Percentiles rank a stretch among this genome's conserved stretches.
Conservation (phyloP, 352 stramenopile genomes). For the Globisporangium rhizosaccharum region DNA sequence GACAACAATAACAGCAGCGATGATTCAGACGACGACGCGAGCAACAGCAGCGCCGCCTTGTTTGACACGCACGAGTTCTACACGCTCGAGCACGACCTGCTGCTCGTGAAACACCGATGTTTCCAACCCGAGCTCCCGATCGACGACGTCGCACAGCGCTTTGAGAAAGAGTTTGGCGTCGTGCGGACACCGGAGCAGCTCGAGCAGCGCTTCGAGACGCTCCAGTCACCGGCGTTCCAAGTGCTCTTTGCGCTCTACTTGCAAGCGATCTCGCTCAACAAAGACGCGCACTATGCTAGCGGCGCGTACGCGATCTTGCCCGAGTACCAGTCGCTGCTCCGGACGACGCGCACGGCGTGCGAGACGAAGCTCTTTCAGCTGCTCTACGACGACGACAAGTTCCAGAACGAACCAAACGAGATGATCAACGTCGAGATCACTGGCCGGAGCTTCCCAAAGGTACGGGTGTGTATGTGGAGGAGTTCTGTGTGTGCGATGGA, state of each 20-base stretch:
- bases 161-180: conserved; percentile 40
- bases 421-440: conserved; percentile 49
- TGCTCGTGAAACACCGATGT: conserved; percentile 51
- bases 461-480: background rate
- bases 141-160: conserved; percentile 30
- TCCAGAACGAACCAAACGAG: conserved; percentile 32
- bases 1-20: conserved; percentile 17
- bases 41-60: conserved; percentile 26
- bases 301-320: conserved; percentile 29
- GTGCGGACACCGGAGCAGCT: conserved; percentile 28
- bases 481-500: no score
- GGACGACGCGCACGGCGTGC: conserved; percentile 43
- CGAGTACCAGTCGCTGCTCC: conserved; percentile 43
- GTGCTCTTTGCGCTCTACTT: conserved; percentile 52
- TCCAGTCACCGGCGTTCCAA: conserved; percentile 32
- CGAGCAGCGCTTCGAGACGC: conserved; percentile 26
- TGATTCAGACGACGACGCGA: conserved; percentile 11
- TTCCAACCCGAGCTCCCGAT: conserved; percentile 43
- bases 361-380: conserved; percentile 61
- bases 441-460: conserved; percentile 56
- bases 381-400: conserved; percentile 62
- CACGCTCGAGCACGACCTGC: conserved; percentile 46
- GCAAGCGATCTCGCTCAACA: conserved; percentile 28
- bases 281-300: conserved; percentile 26
- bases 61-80: conserved; percentile 42